Percentiles rank a stretch among this genome's conserved stretches.
phyloP scores from a whole-genome alignment of 1,284 basidiomycete genomes.

The Mrakiaceae sp. region DNA sequence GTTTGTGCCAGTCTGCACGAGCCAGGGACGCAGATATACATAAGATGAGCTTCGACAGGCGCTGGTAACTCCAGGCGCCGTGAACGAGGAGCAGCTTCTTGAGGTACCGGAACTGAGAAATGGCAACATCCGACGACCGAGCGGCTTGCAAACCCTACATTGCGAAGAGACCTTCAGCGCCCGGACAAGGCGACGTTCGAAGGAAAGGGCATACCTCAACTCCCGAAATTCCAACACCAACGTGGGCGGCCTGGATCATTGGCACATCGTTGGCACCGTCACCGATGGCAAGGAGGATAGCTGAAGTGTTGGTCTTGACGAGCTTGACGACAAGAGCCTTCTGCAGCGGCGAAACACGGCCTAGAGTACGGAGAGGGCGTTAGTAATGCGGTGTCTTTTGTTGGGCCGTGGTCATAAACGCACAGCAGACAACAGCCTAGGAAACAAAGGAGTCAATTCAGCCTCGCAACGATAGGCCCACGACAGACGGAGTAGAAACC shows the following conservation, averaged over 20 bases:
- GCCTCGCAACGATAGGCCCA: conserved; percentile 3
- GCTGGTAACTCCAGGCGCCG: conserved; percentile 95
- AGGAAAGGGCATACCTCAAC: conserved; percentile 56
- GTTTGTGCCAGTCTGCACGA: too few relatives aligned
- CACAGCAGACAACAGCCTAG: conserved; percentile 85
- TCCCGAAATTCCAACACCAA: conserved; percentile 92
- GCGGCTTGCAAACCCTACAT: conserved; percentile 87
- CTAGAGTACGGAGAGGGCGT: conserved; percentile 35
- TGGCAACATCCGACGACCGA: conserved; percentile 89
- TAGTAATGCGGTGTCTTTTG: neutral
- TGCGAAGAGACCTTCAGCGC: neutral
- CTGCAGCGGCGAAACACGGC: conserved; percentile 93
- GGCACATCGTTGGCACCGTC: conserved; percentile 50
- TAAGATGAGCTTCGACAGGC: conserved; percentile 87
- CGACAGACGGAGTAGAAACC: conserved; percentile 1
- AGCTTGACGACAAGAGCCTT: conserved; percentile 98
- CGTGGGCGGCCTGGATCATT: conserved; percentile 51
- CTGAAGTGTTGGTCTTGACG: conserved; percentile 89
- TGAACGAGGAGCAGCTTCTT: conserved; percentile 94
- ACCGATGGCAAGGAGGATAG: conserved; percentile 84
- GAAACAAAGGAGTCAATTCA: conserved; percentile 4
- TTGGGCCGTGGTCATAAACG: conserved; percentile 26
- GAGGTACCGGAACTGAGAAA: conserved; percentile 94
- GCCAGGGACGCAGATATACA: conserved; percentile 46
- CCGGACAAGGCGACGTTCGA: neutral